Conservation (phyloP, 2,329 filamentous ascomycete genomes). For the Penicillium aurantiogriseum region DNA sequence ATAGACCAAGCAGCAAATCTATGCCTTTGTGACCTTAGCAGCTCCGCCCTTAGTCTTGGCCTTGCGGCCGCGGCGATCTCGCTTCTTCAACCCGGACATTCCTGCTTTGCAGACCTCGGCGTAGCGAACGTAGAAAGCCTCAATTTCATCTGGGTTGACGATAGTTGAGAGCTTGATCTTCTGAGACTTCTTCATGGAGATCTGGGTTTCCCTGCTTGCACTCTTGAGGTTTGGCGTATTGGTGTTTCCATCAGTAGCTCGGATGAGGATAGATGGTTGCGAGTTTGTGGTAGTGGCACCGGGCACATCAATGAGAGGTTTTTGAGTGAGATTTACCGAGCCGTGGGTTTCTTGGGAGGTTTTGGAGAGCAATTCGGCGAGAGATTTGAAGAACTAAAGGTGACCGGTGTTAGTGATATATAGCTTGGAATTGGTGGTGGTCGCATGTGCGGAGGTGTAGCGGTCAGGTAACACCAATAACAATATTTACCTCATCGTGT, state of each 20-base stretch:
- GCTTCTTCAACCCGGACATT: conserved; percentile 87
- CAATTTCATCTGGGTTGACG: conserved; percentile 72
- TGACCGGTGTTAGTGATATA: conserved; percentile 1
- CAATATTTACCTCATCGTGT: conserved; percentile 42
- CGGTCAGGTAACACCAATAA: not conserved
- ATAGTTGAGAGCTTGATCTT: conserved; percentile 79
- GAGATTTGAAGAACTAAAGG: conserved; percentile 44
- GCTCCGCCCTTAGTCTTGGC: conserved; percentile 57
- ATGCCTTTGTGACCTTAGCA: conserved; percentile 35
- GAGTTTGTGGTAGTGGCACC: conserved; percentile 55
- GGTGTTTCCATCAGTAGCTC: conserved; percentile 77
- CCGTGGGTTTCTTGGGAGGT: conserved; percentile 43
- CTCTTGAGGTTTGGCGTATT: conserved; percentile 42
- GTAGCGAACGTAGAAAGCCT: conserved; percentile 78
- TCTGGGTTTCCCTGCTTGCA: conserved; percentile 38
- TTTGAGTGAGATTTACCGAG: conserved; percentile 47
- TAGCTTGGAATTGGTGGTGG: conserved; percentile 18
- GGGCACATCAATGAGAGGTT: conserved; percentile 32
- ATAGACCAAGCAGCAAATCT: conserved; percentile 9
- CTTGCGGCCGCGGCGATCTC: conserved; percentile 69
- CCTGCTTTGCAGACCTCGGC: conserved; percentile 87
- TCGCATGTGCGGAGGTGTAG: conserved; percentile 6
- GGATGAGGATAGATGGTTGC: conserved; percentile 72
- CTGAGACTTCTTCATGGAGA: conserved; percentile 47
- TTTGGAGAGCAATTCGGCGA: conserved; percentile 40